Percentiles rank a stretch among this genome's conserved stretches.
These are phyloP conservation scores for Microdochium bolleyi DNA, from an alignment of 2,329 filamentous ascomycete species.

Conservation along the genomic window DNA sequence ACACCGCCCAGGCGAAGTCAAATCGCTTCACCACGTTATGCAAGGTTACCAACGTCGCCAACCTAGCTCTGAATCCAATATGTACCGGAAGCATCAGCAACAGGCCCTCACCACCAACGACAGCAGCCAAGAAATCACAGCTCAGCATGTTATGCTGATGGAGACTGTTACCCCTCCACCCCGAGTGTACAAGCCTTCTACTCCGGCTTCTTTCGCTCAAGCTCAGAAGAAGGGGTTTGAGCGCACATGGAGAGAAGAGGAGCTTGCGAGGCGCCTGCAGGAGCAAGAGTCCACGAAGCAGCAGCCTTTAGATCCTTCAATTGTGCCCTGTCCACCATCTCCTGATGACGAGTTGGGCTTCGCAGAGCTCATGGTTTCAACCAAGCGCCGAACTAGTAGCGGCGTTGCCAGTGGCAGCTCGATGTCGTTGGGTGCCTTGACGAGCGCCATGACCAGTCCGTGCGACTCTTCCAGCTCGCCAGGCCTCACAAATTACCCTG, in stretches of 20 bases:
- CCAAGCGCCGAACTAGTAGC: slow-evolving; percentile 30
- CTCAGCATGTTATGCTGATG: slow-evolving; percentile 32
- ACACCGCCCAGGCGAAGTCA: slow-evolving; percentile 24
- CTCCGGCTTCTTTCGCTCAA: slow-evolving; percentile 28
- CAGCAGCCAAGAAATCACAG: slow-evolving; percentile 38
- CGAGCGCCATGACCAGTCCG: slow-evolving; percentile 46
- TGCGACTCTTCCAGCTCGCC: slow-evolving; percentile 44
- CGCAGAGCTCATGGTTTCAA: slow-evolving; percentile 20
- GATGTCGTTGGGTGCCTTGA: slow-evolving; percentile 37
- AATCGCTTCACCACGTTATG: slow-evolving; percentile 28
- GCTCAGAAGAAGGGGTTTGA: slow-evolving; percentile 23
- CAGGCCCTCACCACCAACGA: slow-evolving; percentile 19
- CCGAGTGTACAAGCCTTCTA: slow-evolving; percentile 27
- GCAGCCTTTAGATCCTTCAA: slow-evolving; percentile 17
- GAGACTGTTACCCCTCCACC: slow-evolving; percentile 26
- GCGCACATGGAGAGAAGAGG: slow-evolving; percentile 23
- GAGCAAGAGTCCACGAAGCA: slow-evolving; percentile 10
- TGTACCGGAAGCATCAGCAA: slow-evolving; percentile 24
- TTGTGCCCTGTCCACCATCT: slow-evolving; percentile 34
- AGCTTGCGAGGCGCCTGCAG: slow-evolving; percentile 17
- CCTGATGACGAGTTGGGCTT: slow-evolving; percentile 32
- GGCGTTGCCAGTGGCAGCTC: slow-evolving; percentile 44
- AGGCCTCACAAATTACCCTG: slow-evolving; percentile 25
- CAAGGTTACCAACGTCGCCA: slow-evolving; percentile 33
- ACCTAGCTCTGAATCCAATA: slow-evolving; percentile 35